A percentile compares a stretch with the other conserved stretches of the same genome.
phyloP scores from a whole-genome alignment of 2,329 filamentous ascomycete genomes.

The Salinomyces thailandicus region DNA sequence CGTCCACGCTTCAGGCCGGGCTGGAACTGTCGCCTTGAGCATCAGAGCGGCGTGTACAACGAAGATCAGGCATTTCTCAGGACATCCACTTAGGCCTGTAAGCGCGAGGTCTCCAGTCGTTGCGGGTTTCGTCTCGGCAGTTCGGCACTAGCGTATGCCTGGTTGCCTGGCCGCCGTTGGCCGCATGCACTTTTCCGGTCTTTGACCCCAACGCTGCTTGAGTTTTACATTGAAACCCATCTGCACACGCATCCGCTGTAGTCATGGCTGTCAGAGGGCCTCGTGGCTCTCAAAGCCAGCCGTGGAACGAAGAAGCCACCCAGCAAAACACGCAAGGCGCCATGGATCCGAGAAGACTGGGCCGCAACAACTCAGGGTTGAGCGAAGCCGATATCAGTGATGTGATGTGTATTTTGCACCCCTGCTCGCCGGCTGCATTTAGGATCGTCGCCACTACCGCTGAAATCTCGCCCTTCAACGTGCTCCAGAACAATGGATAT shows the following conservation, averaged over 20 bases:
- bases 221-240: neutral
- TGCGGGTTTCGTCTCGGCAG: too few species aligned
- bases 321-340: slow-evolving; percentile 56
- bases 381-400: slow-evolving; percentile 74
- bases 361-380: slow-evolving; percentile 72
- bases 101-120: too few species aligned
- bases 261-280: neutral
- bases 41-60: too few species aligned
- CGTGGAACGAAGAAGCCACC: slow-evolving; percentile 28
- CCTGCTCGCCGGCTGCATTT: slow-evolving; percentile 61
- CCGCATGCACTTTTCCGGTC: slow-evolving; percentile 2
- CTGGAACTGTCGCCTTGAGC: too few species aligned
- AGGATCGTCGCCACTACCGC: slow-evolving; percentile 55
- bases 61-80: too few species aligned
- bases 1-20: too few species aligned
- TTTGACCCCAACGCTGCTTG: slow-evolving; percentile 2
- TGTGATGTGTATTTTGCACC: slow-evolving; percentile 80
- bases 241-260: neutral
- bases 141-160: slow-evolving; percentile 4
- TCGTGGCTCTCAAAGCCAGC: neutral
- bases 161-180: slow-evolving; percentile 6
- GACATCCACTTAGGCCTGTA: too few species aligned
- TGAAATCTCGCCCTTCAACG: slow-evolving; percentile 45
- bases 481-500: slow-evolving; percentile 40
- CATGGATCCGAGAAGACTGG: slow-evolving; percentile 68